These are phyloP conservation scores for Nakazawaea wickerhamii DNA, from an alignment of 805 yeast species.

Conservation along the genomic window DNA sequence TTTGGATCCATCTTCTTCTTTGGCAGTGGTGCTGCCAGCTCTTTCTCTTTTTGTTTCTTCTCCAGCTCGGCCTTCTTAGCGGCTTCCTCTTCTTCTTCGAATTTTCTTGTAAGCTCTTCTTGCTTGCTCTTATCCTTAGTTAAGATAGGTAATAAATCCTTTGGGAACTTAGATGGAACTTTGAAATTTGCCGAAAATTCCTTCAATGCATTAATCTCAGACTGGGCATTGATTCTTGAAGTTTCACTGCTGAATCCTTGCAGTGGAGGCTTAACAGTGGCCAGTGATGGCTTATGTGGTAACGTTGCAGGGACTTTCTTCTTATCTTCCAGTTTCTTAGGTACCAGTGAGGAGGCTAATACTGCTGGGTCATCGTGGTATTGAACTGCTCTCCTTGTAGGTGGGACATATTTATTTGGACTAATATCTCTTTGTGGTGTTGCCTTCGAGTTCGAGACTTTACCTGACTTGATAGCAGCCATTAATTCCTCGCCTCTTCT, in stretches of 20 bases:
- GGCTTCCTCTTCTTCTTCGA: constrained; percentile 16
- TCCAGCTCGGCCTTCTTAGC: constrained; percentile 15
- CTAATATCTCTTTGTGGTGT: constrained; percentile 1
- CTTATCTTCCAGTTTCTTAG: constrained; percentile 1
- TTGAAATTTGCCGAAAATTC: constrained; percentile 81
- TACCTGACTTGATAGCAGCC: constrained; percentile 34
- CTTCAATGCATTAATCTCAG: constrained; percentile 63
- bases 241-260: constrained; percentile 28
- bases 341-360: constrained; percentile 40
- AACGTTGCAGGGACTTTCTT: constrained; percentile 8
- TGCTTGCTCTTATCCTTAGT: constrained; percentile 65
- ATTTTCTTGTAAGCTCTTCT: constrained; percentile 44
- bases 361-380: constrained; percentile 64
- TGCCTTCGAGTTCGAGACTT: not conserved
- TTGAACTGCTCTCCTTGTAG: constrained; percentile 47
- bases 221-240: constrained; percentile 44
- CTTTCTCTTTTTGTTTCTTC: constrained; percentile 15
- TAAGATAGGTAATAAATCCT: constrained; percentile 62
- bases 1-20: constrained; percentile 51
- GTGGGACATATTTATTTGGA: constrained; percentile 48
- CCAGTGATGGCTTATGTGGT: constrained; percentile 19
- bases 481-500: constrained; percentile 49
- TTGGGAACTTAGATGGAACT: constrained; percentile 44
- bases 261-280: constrained; percentile 3
- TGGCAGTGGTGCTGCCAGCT: constrained; percentile 6